Conservation (phyloP, 2,329 filamentous ascomycete genomes). For the Talaromyces sp. region DNA sequence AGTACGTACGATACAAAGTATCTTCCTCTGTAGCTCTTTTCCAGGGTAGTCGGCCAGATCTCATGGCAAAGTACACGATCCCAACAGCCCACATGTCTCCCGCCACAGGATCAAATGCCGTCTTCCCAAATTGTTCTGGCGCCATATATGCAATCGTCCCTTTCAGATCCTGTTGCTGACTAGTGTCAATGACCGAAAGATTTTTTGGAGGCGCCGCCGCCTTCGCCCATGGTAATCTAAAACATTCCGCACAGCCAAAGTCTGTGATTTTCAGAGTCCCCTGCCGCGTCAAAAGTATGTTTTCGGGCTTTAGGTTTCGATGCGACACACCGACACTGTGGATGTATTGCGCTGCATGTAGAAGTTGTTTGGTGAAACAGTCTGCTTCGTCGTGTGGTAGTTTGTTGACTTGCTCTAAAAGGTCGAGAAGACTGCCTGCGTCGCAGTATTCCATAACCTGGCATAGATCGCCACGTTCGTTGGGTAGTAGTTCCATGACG, state of each 20-base stretch:
- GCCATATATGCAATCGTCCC: slow-evolving; percentile 80
- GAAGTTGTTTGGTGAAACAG: slow-evolving; percentile 74
- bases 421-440: slow-evolving; percentile 78
- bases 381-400: slow-evolving; percentile 76
- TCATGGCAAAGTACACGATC: slow-evolving; percentile 28
- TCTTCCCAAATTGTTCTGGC: slow-evolving; percentile 55
- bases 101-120: slow-evolving; percentile 13
- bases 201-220: neutral
- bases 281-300: slow-evolving; percentile 76
- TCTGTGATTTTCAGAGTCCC: slow-evolving; percentile 89
- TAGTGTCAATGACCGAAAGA: neutral
- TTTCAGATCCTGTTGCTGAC: slow-evolving; percentile 36
- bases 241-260: slow-evolving; percentile 49
- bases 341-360: slow-evolving; percentile 53
- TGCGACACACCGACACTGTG: slow-evolving; percentile 84
- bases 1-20: slow-evolving; percentile 25
- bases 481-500: slow-evolving; percentile 26
- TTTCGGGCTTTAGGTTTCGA: slow-evolving; percentile 90
- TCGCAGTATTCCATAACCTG: slow-evolving; percentile 55
- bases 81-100: slow-evolving; percentile 32
- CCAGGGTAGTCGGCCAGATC: slow-evolving; percentile 28
- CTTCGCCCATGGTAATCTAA: slow-evolving; percentile 2
- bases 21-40: slow-evolving; percentile 27
- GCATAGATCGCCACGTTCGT: slow-evolving; percentile 28
- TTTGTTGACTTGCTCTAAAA: slow-evolving; percentile 73